A percentile compares a stretch with the other conserved stretches of the same genome.
Conservation (phyloP, 805 yeast genomes). For the Candida ponderosae region DNA sequence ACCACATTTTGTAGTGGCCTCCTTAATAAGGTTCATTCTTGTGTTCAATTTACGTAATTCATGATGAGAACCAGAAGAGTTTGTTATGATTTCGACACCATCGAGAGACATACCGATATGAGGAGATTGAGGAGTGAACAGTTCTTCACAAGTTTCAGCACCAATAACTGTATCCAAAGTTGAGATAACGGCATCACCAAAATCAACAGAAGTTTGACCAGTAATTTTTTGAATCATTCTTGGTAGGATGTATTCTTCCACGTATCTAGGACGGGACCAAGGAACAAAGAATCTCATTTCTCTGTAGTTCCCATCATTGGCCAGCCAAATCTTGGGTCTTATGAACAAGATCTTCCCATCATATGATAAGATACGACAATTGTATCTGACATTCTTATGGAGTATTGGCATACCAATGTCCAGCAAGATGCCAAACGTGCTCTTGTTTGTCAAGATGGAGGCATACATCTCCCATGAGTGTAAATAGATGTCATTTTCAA, state of each 20-base stretch:
- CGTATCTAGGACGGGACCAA: constrained; percentile 74
- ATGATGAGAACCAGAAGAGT: constrained; percentile 97
- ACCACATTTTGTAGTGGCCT: constrained; percentile 94
- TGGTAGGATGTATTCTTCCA: constrained; percentile 72
- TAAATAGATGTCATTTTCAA: constrained; percentile 79
- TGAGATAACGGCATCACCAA: constrained; percentile 88
- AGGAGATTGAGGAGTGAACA: constrained; percentile 94
- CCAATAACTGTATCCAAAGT: constrained; percentile 87
- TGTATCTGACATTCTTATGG: constrained; percentile 83
- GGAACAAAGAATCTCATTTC: constrained; percentile 98
- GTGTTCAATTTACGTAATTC: constrained; percentile 85
- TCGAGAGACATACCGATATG: constrained; percentile 87
- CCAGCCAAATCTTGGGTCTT: constrained; percentile 88
- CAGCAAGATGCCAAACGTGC: constrained; percentile 66
- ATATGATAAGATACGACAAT: constrained; percentile 79
- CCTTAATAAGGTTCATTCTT: constrained; percentile 76
- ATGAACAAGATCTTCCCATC: constrained; percentile 76
- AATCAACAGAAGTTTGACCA: constrained; percentile 58
- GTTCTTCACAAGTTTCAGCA: constrained; percentile 97
- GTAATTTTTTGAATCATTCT: constrained; percentile 55
- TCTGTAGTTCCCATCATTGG: constrained; percentile 96
- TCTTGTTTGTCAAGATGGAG: constrained; percentile 59
- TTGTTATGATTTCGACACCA: constrained; percentile 96
- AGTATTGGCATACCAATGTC: constrained; percentile 95
- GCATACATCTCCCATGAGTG: constrained; percentile 96